Evolutionary conservation across 306 rosid genomes (phyloP).

Genomic region (Notholithocarpus densiflorus): DNA sequence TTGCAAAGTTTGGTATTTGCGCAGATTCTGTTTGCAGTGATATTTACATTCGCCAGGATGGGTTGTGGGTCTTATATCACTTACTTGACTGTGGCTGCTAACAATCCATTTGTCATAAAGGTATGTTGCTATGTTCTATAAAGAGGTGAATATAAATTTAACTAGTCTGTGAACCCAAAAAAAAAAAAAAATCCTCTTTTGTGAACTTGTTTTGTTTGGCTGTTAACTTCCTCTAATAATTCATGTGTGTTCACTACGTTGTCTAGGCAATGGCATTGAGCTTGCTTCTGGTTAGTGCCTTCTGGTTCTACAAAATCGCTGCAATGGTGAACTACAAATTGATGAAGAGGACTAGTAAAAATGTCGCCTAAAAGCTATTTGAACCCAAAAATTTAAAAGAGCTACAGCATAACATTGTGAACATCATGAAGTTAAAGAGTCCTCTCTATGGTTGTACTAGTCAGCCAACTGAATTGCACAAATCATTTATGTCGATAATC

Average conservation of each 20-base stretch:
- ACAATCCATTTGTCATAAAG: conserved; percentile 72
- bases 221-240: background rate
- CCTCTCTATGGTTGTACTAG: no score
- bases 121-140: conserved; percentile 21
- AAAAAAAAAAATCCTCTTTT: no score
- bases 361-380: background rate
- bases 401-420: no score
- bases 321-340: conserved; percentile 73
- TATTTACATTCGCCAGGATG: conserved; percentile 79
- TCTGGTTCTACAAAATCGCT: conserved; percentile 89
- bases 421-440: no score
- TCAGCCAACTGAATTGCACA: no score
- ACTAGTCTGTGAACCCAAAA: no score
- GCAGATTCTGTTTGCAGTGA: conserved; percentile 70
- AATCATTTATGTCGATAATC: no score
- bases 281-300: conserved; percentile 79
- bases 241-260: background rate
- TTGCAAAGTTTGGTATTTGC: background rate
- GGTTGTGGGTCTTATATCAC: conserved; percentile 63
- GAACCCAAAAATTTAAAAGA: background rate
- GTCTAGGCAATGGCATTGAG: conserved; percentile 69
- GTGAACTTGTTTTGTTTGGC: background rate
- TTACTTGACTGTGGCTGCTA: conserved; percentile 51
- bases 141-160: background rate
- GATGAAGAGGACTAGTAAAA: conserved; percentile 30